Percentiles rank a stretch among this genome's conserved stretches.
phyloP scores from a whole-genome alignment of 2,329 filamentous ascomycete species.

The Epichloe baconii region DNA sequence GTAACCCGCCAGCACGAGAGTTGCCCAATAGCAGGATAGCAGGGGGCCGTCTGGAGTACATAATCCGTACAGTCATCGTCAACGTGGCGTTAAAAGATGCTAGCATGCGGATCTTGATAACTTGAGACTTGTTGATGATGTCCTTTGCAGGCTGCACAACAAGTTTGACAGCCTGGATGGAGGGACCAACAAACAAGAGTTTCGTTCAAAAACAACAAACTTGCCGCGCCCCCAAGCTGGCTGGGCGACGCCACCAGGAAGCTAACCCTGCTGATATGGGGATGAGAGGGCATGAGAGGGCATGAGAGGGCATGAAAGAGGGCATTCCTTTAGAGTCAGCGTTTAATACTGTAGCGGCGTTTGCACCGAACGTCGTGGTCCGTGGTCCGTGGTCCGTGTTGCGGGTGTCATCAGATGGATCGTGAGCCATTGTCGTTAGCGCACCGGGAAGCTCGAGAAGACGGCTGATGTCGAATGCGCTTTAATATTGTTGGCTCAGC shows the following conservation, averaged over 20 bases:
- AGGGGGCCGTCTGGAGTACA: background rate
- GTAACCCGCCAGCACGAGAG: background rate
- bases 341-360: background rate
- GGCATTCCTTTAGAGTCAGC: too few species aligned
- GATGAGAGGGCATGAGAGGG: too few species aligned
- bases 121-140: background rate
- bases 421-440: background rate
- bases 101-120: background rate
- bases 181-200: too few species aligned
- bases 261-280: too few species aligned
- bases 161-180: background rate
- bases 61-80: background rate
- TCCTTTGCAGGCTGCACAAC: background rate
- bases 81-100: background rate
- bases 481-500: too few species aligned
- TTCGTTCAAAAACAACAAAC: too few species aligned
- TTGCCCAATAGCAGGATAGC: background rate
- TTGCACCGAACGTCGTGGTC: background rate
- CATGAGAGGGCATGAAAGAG: too few species aligned
- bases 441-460: background rate
- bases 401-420: background rate
- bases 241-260: too few species aligned
- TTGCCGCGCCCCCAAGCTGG: too few species aligned
- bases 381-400: background rate
- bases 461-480: background rate